Base-by-base conservation (phyloP, 768 basidiomycete genomes). In the Lactarius sp. region DNA sequence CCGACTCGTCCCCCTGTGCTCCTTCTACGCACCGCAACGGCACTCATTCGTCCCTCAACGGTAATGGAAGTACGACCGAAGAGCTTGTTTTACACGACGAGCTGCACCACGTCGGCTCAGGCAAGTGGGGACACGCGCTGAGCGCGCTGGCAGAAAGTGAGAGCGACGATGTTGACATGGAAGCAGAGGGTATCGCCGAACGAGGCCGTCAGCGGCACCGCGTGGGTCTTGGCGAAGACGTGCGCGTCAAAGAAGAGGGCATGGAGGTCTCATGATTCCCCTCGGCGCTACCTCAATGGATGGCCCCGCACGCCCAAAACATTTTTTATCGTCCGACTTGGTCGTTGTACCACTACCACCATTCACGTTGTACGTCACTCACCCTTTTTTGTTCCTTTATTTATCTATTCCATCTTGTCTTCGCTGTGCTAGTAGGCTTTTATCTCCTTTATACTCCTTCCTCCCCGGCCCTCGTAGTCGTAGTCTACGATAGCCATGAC, bases 181-280 rank as follows among this genome's bases (percentile, higher is more conserved):
- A 62, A 50, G 56, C 41, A 36, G 52, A 52, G 33, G 42, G 46
- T 9, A 31, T 42, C 36, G n/a, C 47, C 20, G 65, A 64, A 39
- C 62, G 65, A 9, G 65, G 56, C 36, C 62, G 65, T 14, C 62
- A 64, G 16, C 61, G 65, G 56, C 62, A 66, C 56, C 65, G 65
- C 22, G 27, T 37, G 8, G 53, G 64, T 12, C 54, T 57, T 44
- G 55, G 51, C 0, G 65, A 66, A 37, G 65, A 59, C 52, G 52
- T 66, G 41, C 65, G 57, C 51, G 39, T 66, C 31, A 66, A 66
- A 49, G 56, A 66, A 52, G 65, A 66, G 57, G 65, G 65, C 8
- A 66, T 66, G 65, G 65, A 66, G 41, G 62, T 66, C 36, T 66
- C 65, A 55, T 66, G 65, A 66, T 49, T 20, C n/a, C 22, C 16